These are phyloP conservation scores for Dalbergia cochinchinensis DNA, from an alignment of 306 rosid species.

Conservation along the genomic window DNA sequence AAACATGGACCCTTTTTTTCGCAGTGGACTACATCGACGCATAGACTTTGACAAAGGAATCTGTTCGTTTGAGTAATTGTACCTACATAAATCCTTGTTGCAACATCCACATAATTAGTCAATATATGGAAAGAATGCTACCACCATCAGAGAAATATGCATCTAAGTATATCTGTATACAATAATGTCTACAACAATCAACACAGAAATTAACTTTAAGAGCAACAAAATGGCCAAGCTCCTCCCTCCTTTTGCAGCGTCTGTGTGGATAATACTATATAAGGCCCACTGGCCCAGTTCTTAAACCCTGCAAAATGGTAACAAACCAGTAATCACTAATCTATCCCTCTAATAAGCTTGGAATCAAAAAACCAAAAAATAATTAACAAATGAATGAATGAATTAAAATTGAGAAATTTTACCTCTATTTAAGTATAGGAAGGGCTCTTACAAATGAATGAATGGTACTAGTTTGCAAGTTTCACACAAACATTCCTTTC, in stretches of 20 bases:
- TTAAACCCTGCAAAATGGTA: conserved; percentile 26
- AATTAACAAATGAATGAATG: no score
- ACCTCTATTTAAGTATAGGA: no score
- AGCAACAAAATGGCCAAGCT: neutral
- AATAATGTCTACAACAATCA: neutral
- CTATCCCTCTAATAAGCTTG: neutral
- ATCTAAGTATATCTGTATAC: neutral
- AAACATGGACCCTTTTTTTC: neutral
- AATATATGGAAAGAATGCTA: neutral
- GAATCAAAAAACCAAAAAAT: neutral
- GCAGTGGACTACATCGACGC: neutral
- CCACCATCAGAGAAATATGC: no score
- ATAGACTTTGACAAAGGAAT: neutral
- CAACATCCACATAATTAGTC: neutral
- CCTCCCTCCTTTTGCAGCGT: neutral
- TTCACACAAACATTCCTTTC: no score
- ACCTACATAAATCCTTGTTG: neutral
- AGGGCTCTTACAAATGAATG: no score
- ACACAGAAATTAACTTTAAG: neutral
- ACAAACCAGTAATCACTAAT: neutral
- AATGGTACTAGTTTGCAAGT: no score
- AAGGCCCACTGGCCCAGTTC: neutral
- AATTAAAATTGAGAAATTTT: no score
- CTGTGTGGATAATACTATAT: neutral
- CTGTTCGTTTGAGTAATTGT: neutral